Percentiles rank a stretch among this genome's conserved stretches.
Conservation (phyloP, 441 rosid species). For the Pelargonium fulgidum region DNA sequence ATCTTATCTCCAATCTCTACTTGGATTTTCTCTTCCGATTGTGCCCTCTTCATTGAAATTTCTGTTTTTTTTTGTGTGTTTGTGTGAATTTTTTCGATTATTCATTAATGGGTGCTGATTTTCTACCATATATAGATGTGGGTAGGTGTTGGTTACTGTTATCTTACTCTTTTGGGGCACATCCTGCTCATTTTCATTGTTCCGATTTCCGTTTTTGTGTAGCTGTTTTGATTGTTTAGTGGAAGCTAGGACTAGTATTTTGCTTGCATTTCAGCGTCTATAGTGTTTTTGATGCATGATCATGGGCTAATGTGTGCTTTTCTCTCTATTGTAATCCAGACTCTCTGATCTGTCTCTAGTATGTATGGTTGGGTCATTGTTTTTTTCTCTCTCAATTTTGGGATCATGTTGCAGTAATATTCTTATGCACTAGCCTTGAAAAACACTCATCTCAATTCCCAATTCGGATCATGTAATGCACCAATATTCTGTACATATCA, state of each 20-base stretch:
- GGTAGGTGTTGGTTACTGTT: background rate
- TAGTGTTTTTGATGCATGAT: background rate
- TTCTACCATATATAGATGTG: slow-evolving; percentile 15
- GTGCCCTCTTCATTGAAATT: background rate
- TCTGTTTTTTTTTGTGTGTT: background rate
- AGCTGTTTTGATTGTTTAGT: background rate
- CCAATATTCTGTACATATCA: background rate
- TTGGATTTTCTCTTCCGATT: background rate
- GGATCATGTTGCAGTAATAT: background rate
- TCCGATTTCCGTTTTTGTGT: background rate
- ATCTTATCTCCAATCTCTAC: slow-evolving; percentile 2
- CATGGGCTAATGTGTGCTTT: background rate
- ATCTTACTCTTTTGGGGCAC: background rate
- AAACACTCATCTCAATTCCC: background rate
- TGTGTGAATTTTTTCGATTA: background rate
- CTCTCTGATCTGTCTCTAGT: background rate
- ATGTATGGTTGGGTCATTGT: background rate
- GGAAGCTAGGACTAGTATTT: background rate
- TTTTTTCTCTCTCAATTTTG: background rate
- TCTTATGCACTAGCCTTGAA: background rate
- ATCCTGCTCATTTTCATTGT: slow-evolving; percentile 11
- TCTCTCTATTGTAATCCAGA: background rate
- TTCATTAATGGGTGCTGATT: background rate
- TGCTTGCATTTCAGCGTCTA: background rate
- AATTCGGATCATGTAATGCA: background rate